Conservation (phyloP, 2,329 filamentous ascomycete genomes). For the Fonsecaea pugnacius region DNA sequence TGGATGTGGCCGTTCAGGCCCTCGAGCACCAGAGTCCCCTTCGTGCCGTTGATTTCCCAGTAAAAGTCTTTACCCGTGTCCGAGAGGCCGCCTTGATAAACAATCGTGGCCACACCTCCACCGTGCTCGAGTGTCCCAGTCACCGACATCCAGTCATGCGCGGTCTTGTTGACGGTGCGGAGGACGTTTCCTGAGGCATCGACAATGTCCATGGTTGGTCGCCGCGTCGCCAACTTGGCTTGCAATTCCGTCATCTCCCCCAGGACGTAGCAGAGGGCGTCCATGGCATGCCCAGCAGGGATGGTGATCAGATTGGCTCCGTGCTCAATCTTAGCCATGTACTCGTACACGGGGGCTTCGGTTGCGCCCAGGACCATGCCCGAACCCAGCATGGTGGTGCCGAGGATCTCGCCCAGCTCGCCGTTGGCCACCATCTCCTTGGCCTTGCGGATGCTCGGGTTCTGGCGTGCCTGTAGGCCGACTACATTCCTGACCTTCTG, state of each 20-base stretch:
- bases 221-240: constrained; percentile 23
- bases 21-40: constrained; percentile 31
- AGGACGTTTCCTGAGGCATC: constrained; percentile 17
- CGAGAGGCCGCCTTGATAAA: constrained; percentile 23
- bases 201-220: constrained; percentile 21
- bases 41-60: constrained; percentile 35
- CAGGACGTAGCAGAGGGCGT: constrained; percentile 31
- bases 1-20: constrained; percentile 25
- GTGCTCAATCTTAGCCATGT: constrained; percentile 24
- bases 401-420: constrained; percentile 58
- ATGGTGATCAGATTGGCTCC: constrained; percentile 34
- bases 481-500: constrained; percentile 50
- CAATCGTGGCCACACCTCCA: constrained; percentile 23
- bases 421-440: constrained; percentile 52
- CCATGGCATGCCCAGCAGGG: constrained; percentile 29
- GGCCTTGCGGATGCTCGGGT: constrained; percentile 52
- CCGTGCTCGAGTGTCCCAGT: constrained; percentile 19
- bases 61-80: constrained; percentile 26
- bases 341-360: constrained; percentile 10
- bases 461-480: constrained; percentile 56
- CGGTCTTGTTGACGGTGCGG: constrained; percentile 25
- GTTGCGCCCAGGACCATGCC: constrained; percentile 17
- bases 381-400: constrained; percentile 47
- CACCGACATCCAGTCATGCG: constrained; percentile 32
- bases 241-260: constrained; percentile 27